Base-by-base conservation (phyloP, 257 asterid genomes). In the Galeopsis tetrahit region DNA sequence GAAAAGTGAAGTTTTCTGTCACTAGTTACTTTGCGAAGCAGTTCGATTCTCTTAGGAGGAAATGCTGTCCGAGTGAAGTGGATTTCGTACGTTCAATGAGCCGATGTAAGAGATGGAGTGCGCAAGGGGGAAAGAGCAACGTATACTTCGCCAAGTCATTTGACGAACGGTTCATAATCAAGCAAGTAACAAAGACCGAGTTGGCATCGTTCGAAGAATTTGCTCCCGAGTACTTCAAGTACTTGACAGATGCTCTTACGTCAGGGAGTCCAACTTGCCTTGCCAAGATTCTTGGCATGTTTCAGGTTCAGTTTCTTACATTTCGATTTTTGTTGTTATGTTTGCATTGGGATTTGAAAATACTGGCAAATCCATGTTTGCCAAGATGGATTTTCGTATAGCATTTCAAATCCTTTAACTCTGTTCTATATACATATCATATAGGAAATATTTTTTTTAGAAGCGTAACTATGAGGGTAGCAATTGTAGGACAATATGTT, bases 111-210 rank as follows among this genome's bases (percentile, higher is more conserved):
- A 82, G 85, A 78, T 94, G 99, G 99, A 82, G 93, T 39, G 97
- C 97, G 1, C 97, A 94, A 78, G 99, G 99, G 14, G 99, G 99
- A 49, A 94, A 94, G 79, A 94, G 99, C 80, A 94, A 94, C 21
- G 99, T 94, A 40, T 94, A 85, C 75, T 94, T 94, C 28, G 99
- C 99, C 7, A 89, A 88, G 82, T 85, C 97, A 2, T 80, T 85
- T 44, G 97, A 94, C 71, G 99, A 89, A 9, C 86, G 99, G 35
- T 89, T 94, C 77, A 85, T 91, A 58, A 84, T 94, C 48, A 94
- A 94, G 73, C 99, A 91, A 82, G 97, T 92, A 13, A 85, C 97
- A 1, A 95, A 90, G 74, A 95, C 96, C 1, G 99, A 95, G 90
- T 75, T 95, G 78, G 99, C 92, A 33, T 95, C 98, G 10, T 92